Base-by-base conservation (phyloP, 1,284 basidiomycete genomes). In the Pholiota adiposa region DNA sequence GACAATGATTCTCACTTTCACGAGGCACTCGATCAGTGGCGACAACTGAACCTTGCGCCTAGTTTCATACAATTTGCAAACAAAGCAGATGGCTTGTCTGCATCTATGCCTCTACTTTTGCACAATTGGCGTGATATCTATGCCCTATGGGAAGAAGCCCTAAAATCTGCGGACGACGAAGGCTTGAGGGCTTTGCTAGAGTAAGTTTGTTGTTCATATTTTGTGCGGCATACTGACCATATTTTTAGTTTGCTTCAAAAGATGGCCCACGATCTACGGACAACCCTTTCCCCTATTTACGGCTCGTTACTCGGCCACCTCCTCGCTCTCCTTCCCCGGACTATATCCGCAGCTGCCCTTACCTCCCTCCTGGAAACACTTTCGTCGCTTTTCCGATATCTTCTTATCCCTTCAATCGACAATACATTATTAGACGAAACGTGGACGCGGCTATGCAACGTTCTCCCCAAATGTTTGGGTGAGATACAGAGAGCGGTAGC, bases 71-170 rank as follows among this genome's bases (percentile, higher is more conserved):
- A 80, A 19, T 92, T 95, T 64, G 85, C 89, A 2, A 79, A 83
- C 58, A 78, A 82, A 54, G 82, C 83, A 0, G 79, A 84, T 38
- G 76, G 83, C 0, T 77, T 95, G 25, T 88, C 90, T 1, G 82
- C 85, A 2, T 94, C 91, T 0, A 86, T 96, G 78, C 88, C 94
- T 0, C 78, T 95, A 49, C 84, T 94, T 2, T 77, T 97, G 9
- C 90, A 92, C 67, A 91, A 96, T 70, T 91, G 91, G 82, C 77
- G 79, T 56, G 81, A 88, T 14, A 81, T 96, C 4, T 75, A 87
- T 11, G 75, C 80, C 0, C 63, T 86, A 2, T 93, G 92, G 92
- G 65, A 82, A 14, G 75, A 70, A 8, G 82, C 84, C 0, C 67
- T 90, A 36, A 78, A 81, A 41, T 68, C 67, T 12, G 79, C 88